Base-by-base conservation (phyloP, 169 alveolate genomes). In the Plasmodium chabaudi region DNA sequence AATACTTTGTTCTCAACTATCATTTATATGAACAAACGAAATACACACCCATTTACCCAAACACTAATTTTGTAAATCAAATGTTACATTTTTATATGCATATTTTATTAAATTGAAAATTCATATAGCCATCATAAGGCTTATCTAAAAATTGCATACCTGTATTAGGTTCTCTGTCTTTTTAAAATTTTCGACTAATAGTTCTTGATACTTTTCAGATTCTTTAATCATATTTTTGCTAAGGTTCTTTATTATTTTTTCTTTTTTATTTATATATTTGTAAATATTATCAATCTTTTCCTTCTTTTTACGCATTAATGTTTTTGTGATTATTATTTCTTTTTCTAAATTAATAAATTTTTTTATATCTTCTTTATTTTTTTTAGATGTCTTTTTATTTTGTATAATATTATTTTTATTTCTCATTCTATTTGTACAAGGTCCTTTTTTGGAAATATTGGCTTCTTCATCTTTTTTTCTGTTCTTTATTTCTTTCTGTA, bases 271-370 rank as follows among this genome's bases (percentile, higher is more conserved):
- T 21, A 64, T 82, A 42, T 82, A 82, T 23, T 59, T 67, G 47
- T 82, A 82, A 19, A 82, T 67, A 39, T 82, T 71, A 59, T 82
- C 69, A 5, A 82, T 60, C n/a, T 49, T 82, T 12, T 12, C 15
- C 10, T 82, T 82, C 15, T 82, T 82, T 21, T 65, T 82, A n/a
- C 68, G 25, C 90, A 82, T 65, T 47, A 82, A 21, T 0, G 90
- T 82, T 46, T 53, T 65, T 56, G 90, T 44, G n/a, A 82, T 59
- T 21, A 82, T 27, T 13, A 82, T 82, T 42, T 82, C 72, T 61
- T 82, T 82, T 61, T 82, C 90, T 49, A 82, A 53, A 25, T 55
- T 49, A 25, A 82, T 65, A 21, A 82, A 67, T n/a, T 82, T 82
- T 60, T 59, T 65, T 82, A 82, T 82, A 17, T 82, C 65, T 27